Conservation (phyloP, 2,329 filamentous ascomycete genomes). For the Alternaria solani region DNA sequence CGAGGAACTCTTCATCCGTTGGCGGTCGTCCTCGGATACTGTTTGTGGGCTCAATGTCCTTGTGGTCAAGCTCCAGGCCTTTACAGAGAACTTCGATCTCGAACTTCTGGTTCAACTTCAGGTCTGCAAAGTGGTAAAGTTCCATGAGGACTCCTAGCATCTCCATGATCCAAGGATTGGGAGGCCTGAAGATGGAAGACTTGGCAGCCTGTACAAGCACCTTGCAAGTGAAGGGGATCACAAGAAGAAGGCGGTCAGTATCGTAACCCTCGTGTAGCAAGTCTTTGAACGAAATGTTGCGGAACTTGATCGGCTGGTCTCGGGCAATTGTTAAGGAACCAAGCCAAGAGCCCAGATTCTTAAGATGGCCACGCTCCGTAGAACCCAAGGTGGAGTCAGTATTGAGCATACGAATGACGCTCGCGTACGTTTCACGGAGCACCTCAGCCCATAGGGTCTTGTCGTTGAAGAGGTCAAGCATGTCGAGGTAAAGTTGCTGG, state of each 20-base stretch:
- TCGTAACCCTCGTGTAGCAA: slow-evolving; percentile 92
- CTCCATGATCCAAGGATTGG: slow-evolving; percentile 98
- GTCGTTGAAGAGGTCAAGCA: slow-evolving; percentile 83
- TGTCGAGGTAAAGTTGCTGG: slow-evolving; percentile 88
- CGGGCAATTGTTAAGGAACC: slow-evolving; percentile 91
- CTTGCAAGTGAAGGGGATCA: slow-evolving; percentile 98
- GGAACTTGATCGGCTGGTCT: slow-evolving; percentile 94
- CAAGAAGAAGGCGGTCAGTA: slow-evolving; percentile 87
- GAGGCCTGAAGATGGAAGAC: slow-evolving; percentile 89
- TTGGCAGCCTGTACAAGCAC: slow-evolving; percentile 83
- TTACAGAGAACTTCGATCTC: slow-evolving; percentile 98
- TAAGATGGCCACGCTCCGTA: slow-evolving; percentile 85
- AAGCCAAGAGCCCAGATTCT: slow-evolving; percentile 93
- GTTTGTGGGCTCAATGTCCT: slow-evolving; percentile 84
- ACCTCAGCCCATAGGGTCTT: slow-evolving; percentile 84
- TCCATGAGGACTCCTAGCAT: slow-evolving; percentile 91
- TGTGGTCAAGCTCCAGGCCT: slow-evolving; percentile 89
- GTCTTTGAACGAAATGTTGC: slow-evolving; percentile 96
- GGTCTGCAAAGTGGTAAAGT: slow-evolving; percentile 88
- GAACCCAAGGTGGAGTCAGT: slow-evolving; percentile 86
- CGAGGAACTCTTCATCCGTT: slow-evolving; percentile 66
- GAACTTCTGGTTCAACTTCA: slow-evolving; percentile 97
- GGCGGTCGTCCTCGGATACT: slow-evolving; percentile 80
- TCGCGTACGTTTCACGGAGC: slow-evolving; percentile 90
- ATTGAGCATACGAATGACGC: slow-evolving; percentile 86